phyloP scores from a whole-genome alignment of 2,329 filamentous ascomycete genomes.

The Nothophaeocryptopus gaeumannii region DNA sequence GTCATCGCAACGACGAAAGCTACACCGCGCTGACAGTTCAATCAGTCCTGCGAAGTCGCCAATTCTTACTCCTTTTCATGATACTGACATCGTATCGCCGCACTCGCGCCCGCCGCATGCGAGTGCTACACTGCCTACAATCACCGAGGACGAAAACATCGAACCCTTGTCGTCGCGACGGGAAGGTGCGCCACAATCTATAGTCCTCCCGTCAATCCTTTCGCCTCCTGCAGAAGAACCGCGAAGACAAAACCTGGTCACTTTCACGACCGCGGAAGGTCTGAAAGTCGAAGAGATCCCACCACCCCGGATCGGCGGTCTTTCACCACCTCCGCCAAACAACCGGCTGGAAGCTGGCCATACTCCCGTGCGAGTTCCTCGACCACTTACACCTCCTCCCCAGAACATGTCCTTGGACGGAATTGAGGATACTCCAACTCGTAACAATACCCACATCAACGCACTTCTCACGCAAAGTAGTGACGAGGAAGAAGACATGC shows the following conservation, averaged over 20 bases:
- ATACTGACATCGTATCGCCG: constrained; percentile 18
- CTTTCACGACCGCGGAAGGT: constrained; percentile 26
- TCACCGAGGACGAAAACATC: constrained; percentile 35
- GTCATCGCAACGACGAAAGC: not conserved
- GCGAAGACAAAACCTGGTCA: constrained; percentile 23
- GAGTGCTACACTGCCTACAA: constrained; percentile 30
- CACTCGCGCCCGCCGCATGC: constrained; percentile 9
- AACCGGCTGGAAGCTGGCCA: constrained; percentile 35
- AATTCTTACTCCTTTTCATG: constrained; percentile 29
- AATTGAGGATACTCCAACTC: constrained; percentile 37
- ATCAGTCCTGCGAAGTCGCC: constrained; percentile 37
- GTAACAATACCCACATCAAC: constrained; percentile 37
- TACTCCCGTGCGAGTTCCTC: constrained; percentile 33
- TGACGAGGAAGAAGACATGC: constrained; percentile 32
- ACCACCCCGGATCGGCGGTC: constrained; percentile 20
- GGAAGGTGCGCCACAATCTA: constrained; percentile 27
- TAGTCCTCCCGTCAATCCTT: constrained; percentile 23
- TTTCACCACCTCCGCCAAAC: constrained; percentile 33
- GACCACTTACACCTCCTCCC: constrained; percentile 29
- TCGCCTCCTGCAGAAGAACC: constrained; percentile 14
- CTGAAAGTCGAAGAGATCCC: constrained; percentile 34
- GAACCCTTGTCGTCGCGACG: constrained; percentile 25
- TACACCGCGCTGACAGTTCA: constrained; percentile 6
- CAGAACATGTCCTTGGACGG: constrained; percentile 27
- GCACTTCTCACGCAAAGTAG: constrained; percentile 27